Conservation (phyloP, 768 basidiomycete genomes). For the Tephrocybe rancida region DNA sequence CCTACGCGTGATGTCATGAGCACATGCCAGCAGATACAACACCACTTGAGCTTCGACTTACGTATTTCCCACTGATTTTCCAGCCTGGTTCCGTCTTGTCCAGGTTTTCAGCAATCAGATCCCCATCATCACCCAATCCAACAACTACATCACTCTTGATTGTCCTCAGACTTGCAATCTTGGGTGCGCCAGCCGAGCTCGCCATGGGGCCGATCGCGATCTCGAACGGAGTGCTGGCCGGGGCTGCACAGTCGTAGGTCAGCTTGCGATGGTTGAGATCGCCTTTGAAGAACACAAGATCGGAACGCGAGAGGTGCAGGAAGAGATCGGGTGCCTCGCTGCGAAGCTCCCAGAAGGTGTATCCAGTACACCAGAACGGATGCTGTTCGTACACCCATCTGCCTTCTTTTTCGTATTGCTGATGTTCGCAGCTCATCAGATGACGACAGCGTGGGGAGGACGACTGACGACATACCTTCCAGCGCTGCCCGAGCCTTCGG, state of each 20-base stretch:
- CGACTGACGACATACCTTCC: conserved; percentile 65
- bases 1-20: conserved; percentile 42
- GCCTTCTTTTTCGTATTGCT: conserved; percentile 92
- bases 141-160: conserved; percentile 97
- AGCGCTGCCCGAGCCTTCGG: conserved; percentile 75
- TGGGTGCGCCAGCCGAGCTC: conserved; percentile 83
- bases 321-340: conserved; percentile 89
- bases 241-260: conserved; percentile 86
- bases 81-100: conserved; percentile 89
- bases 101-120: conserved; percentile 73
- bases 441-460: background rate
- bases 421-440: conserved; percentile 1
- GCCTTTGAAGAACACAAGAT: conserved; percentile 94
- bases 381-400: conserved; percentile 96
- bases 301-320: conserved; percentile 86
- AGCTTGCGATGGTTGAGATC: conserved; percentile 92
- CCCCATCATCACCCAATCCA: conserved; percentile 71
- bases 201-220: conserved; percentile 93
- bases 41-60: conserved; percentile 41
- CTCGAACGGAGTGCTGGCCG: conserved; percentile 86
- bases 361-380: conserved; percentile 95
- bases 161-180: conserved; percentile 83
- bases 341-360: conserved; percentile 89
- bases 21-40: conserved; percentile 1
- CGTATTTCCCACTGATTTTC: conserved; percentile 98